Evolutionary conservation across 2,329 filamentous ascomycete genomes (phyloP), one percentile per base, ranked within the genome.

Genomic region (Cercospora brassicicola): DNA sequence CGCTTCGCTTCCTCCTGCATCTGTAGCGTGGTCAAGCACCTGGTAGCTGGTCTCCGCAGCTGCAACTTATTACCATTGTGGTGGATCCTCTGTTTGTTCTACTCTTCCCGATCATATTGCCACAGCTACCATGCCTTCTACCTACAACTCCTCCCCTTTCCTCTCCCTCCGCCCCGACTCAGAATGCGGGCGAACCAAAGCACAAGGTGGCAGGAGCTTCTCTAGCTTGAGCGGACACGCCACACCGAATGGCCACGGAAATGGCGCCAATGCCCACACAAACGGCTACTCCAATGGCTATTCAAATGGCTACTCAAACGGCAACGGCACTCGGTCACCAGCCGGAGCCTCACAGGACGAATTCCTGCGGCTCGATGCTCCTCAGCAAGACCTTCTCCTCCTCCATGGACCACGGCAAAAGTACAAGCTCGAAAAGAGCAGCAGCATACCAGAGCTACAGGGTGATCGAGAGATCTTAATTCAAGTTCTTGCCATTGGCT

Each of bases 401-500:
- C 74, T 78, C 7, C 77, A 78, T 56, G 77, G 77, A 8, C 77
- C 76, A 28, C 69, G 77, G 11, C 76, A 78, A 67, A 78, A 78
- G 67, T 78, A 78, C 71, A 75, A 74, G 30, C 73, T 78, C 3
- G 75, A 77, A 69, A 71, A 70, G 39, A 72, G 72, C 18, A 72
- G 71, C 56, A 73, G 73, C 5, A 76, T 78, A 20, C 76, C 76
- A 9, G 74, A 76, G 57, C 71, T 78, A 2, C 73, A 73, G 39
- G 72, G 75, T 36, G 78, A 82, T 61, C 80, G 80, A 53, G 88
- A 92, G 73, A 78, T 91, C 4, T 79, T 92, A 4, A 84, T 92
- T n/a, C 86, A 85, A 75, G 82, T 88, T 1, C 81, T 85, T 42
- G 86, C 86, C 11, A 89, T 92, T 72, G 90, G 91, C 0, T 79